Conservation (phyloP, 768 basidiomycete genomes). For the Pisolithus microcarpus region DNA sequence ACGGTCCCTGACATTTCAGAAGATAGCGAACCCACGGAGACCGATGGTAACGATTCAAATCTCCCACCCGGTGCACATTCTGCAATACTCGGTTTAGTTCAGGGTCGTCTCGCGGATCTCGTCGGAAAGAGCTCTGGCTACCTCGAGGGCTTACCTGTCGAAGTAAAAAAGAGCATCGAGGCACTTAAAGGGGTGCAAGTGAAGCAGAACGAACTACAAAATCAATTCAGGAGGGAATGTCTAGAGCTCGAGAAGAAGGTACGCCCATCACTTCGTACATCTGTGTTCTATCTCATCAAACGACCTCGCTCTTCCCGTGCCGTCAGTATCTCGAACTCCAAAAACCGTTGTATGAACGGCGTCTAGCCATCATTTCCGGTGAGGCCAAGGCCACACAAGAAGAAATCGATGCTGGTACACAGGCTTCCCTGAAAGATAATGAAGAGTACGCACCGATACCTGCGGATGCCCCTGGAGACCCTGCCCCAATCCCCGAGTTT, state of each 20-base stretch:
- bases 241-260: slow-evolving; percentile 96
- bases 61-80: slow-evolving; percentile 43
- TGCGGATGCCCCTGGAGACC: slow-evolving; percentile 38
- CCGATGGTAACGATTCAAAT: slow-evolving; percentile 36
- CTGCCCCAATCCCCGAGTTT: slow-evolving; percentile 76
- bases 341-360: slow-evolving; percentile 81
- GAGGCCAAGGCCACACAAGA: slow-evolving; percentile 62
- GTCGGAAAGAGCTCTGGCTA: slow-evolving; percentile 92
- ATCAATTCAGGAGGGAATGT: slow-evolving; percentile 89
- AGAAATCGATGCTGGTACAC: slow-evolving; percentile 78
- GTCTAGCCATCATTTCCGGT: slow-evolving; percentile 78
- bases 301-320: slow-evolving; percentile 3
- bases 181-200: slow-evolving; percentile 91
- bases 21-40: slow-evolving; percentile 66
- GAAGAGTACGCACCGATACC: slow-evolving; percentile 58
- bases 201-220: slow-evolving; percentile 85
- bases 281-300: slow-evolving; percentile 10
- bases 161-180: slow-evolving; percentile 79
- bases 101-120: slow-evolving; percentile 77
- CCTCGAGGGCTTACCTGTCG: slow-evolving; percentile 78
- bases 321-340: slow-evolving; percentile 66
- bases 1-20: slow-evolving; percentile 85
- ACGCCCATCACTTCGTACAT: slow-evolving; percentile 15
- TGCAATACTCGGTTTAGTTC: slow-evolving; percentile 80
- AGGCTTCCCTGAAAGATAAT: slow-evolving; percentile 68